These are phyloP conservation scores for Alternaria rosae DNA, from an alignment of 2,329 filamentous ascomycete genomes.

Conservation along the genomic window DNA sequence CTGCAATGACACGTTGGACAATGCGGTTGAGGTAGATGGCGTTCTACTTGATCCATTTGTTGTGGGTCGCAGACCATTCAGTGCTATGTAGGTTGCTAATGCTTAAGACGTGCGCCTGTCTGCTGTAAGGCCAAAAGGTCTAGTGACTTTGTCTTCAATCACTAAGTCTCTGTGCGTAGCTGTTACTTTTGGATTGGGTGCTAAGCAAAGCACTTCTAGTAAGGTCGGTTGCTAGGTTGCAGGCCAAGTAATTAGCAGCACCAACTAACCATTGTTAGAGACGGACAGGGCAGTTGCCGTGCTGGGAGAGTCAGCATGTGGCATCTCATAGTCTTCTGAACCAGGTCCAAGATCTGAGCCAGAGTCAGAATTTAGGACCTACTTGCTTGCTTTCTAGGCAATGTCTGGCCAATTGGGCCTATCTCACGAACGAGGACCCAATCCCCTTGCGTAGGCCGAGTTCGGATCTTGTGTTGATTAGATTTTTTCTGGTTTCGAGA, in stretches of 20 bases:
- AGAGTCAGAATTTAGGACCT: constrained; percentile 57
- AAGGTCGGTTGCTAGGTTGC: constrained; percentile 26
- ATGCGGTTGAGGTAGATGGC: constrained; percentile 12
- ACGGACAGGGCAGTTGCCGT: constrained; percentile 11
- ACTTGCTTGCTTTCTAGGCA: constrained; percentile 63
- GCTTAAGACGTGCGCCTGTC: constrained; percentile 23
- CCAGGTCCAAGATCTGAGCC: constrained; percentile 57
- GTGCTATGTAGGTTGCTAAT: constrained; percentile 2
- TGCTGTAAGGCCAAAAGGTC: constrained; percentile 1
- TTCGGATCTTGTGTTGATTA: constrained; percentile 61
- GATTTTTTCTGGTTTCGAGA: constrained; percentile 55
- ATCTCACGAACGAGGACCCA: constrained; percentile 72
- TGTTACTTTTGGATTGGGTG: constrained; percentile 16
- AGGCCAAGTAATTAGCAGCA: constrained; percentile 9
- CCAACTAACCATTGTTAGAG: constrained; percentile 7
- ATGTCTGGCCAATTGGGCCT: constrained; percentile 71
- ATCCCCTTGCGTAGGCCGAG: constrained; percentile 64
- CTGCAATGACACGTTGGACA: constrained; percentile 17
- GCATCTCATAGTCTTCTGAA: constrained; percentile 51
- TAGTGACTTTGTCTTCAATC: constrained; percentile 21
- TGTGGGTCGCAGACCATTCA: constrained; percentile 12
- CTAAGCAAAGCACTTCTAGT: constrained; percentile 22
- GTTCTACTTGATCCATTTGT: constrained; percentile 7
- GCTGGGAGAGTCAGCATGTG: constrained; percentile 32
- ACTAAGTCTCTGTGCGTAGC: constrained; percentile 27